A percentile compares a stretch with the other conserved stretches of the same genome.
These are phyloP conservation scores for Ambrosiella cleistominuta DNA, from an alignment of 2,329 filamentous ascomycete genomes.

Conservation along the genomic window DNA sequence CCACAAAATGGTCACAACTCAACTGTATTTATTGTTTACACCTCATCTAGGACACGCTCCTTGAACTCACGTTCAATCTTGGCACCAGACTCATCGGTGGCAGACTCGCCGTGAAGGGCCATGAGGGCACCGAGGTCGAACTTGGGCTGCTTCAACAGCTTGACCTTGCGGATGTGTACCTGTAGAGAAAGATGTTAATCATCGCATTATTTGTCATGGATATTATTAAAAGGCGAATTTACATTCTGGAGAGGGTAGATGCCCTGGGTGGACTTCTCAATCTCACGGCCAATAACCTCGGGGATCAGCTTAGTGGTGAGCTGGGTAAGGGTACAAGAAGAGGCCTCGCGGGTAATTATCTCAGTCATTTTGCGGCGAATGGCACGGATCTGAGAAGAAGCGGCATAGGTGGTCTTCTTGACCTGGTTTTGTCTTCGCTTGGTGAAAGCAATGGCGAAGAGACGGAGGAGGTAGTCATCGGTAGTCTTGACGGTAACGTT, in stretches of 20 bases:
- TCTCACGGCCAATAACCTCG: conserved; percentile 98
- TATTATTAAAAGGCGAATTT: conserved; percentile 21
- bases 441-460: conserved; percentile 98
- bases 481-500: conserved; percentile 99
- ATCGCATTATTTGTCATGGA: not conserved
- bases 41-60: conserved; percentile 85
- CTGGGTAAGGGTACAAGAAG: conserved; percentile 86
- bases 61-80: conserved; percentile 99
- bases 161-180: conserved; percentile 99
- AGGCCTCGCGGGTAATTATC: conserved; percentile 93
- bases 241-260: conserved; percentile 99
- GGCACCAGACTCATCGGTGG: conserved; percentile 88
- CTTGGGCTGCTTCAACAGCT: conserved; percentile 96
- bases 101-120: conserved; percentile 92
- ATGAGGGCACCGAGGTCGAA: conserved; percentile 96
- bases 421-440: conserved; percentile 99
- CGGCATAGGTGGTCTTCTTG: conserved; percentile 99
- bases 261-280: conserved; percentile 97
- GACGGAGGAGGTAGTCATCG: conserved; percentile 96
- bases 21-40: conserved; percentile 41
- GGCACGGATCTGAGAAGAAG: conserved; percentile 87
- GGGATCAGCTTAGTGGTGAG: conserved; percentile 97
- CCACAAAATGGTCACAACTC: conserved; percentile 13
- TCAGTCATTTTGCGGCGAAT: conserved; percentile 99
- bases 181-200: conserved; percentile 27